Conservation (phyloP, 2,329 filamentous ascomycete species). For the Chrysoporthe deuterocubensis region DNA sequence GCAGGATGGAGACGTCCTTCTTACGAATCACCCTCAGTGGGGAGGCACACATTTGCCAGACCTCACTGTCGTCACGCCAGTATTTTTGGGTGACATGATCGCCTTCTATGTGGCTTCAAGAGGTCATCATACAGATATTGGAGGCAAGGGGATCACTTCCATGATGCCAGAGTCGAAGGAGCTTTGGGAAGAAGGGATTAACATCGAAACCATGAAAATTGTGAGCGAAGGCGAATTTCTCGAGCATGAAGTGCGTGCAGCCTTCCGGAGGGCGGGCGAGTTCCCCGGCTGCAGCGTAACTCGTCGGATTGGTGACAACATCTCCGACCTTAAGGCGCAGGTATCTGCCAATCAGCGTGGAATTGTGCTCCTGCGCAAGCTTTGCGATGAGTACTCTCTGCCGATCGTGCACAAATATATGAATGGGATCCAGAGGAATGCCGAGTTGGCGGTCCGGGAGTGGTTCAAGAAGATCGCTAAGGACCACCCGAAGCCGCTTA, state of each 20-base stretch:
- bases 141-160: constrained; percentile 42
- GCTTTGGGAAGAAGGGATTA: constrained; percentile 50
- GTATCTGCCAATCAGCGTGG: constrained; percentile 49
- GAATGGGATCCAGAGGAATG: constrained; percentile 47
- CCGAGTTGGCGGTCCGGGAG: constrained; percentile 42
- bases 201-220: constrained; percentile 44
- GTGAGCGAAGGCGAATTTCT: constrained; percentile 42
- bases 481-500: constrained; percentile 42
- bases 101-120: constrained; percentile 45
- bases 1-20: constrained; percentile 44
- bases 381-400: constrained; percentile 41
- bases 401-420: constrained; percentile 43
- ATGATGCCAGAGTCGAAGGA: constrained; percentile 48
- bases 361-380: constrained; percentile 38
- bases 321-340: constrained; percentile 49
- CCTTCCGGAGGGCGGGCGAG: constrained; percentile 36
- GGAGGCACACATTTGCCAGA: constrained; percentile 47
- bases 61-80: constrained; percentile 46
- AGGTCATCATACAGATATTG: constrained; percentile 47
- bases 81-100: constrained; percentile 39
- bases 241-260: constrained; percentile 24
- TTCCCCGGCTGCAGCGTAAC: constrained; percentile 43
- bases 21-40: constrained; percentile 45
- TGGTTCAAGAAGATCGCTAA: constrained; percentile 45
- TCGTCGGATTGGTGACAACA: constrained; percentile 45